A percentile compares a stretch with the other conserved stretches of the same genome.
Evolutionary conservation across 2,329 filamentous ascomycete species (phyloP).

Genomic region (Capronia americana): DNA sequence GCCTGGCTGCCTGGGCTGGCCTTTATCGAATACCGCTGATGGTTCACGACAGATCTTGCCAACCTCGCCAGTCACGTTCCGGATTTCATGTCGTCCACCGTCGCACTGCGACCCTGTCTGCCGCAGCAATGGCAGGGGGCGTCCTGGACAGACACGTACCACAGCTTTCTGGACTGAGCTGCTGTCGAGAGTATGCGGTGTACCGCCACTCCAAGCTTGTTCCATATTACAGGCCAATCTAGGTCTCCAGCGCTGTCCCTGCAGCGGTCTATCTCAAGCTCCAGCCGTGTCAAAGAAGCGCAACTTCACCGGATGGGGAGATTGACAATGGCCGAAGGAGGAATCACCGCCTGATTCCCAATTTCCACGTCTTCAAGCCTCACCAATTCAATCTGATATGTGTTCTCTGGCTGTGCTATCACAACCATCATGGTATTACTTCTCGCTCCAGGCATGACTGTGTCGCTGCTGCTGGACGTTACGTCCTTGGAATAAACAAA

Average conservation of each 20-base stretch:
- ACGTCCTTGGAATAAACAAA: background rate
- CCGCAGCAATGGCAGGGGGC: background rate
- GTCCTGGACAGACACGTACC: background rate
- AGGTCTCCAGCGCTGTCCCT: background rate
- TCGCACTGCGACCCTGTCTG: background rate
- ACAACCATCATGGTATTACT: background rate
- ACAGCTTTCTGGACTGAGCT: background rate
- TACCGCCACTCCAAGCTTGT: background rate
- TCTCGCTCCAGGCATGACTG: background rate
- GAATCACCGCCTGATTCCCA: background rate
- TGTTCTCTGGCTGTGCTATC: background rate
- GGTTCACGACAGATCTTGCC: background rate
- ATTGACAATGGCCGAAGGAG: background rate
- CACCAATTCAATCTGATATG: background rate
- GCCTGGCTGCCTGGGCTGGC: no score
- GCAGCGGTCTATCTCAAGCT: background rate
- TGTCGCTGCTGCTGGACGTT: background rate
- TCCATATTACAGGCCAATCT: background rate
- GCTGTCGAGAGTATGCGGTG: background rate
- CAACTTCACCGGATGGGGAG: background rate
- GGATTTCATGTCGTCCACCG: background rate
- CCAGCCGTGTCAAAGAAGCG: background rate
- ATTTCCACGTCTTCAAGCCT: background rate
- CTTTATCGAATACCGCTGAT: background rate
- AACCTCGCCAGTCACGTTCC: background rate